Evolutionary conservation across 169 alveolate species (phyloP).

Genomic region (Eimeria praecox): DNA sequence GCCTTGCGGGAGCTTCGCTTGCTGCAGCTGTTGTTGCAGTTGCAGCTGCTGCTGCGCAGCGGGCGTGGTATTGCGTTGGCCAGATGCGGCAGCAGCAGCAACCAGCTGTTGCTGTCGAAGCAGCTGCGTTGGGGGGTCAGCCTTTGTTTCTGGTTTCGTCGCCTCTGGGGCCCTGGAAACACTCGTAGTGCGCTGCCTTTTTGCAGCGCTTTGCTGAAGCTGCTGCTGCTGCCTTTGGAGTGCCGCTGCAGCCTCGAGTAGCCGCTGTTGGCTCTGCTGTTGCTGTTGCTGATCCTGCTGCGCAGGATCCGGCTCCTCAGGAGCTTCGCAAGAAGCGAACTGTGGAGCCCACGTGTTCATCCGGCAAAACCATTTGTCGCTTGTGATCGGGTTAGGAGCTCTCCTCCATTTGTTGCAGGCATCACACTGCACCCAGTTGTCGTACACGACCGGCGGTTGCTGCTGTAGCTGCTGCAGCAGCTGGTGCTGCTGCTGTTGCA

Average conservation of each 20-base stretch:
- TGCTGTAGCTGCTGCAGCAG: slow-evolving; percentile 58
- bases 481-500: slow-evolving; percentile 67
- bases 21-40: slow-evolving; percentile 52
- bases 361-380: slow-evolving; percentile 79
- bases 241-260: slow-evolving; percentile 54
- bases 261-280: slow-evolving; percentile 51
- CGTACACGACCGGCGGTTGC: slow-evolving; percentile 59
- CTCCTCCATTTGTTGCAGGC: slow-evolving; percentile 81
- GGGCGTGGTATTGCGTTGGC: slow-evolving; percentile 55
- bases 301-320: slow-evolving; percentile 81
- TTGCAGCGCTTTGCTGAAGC: slow-evolving; percentile 67
- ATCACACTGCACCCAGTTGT: slow-evolving; percentile 82
- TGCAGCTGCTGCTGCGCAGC: slow-evolving; percentile 59
- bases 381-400: slow-evolving; percentile 70
- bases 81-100: slow-evolving; percentile 77
- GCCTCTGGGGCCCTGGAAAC: slow-evolving; percentile 39
- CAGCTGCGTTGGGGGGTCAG: slow-evolving; percentile 67
- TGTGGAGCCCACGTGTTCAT: slow-evolving; percentile 82
- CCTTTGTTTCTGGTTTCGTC: slow-evolving; percentile 30
- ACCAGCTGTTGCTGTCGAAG: slow-evolving; percentile 68
- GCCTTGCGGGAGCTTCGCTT: slow-evolving; percentile 22
- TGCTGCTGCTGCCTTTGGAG: slow-evolving; percentile 69
- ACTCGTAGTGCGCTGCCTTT: slow-evolving; percentile 71
- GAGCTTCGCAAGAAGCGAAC: slow-evolving; percentile 80
- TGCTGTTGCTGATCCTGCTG: slow-evolving; percentile 73